These are phyloP conservation scores for Verticillium nonalfalfae DNA, from an alignment of 2,329 filamentous ascomycete species.

Conservation along the genomic window DNA sequence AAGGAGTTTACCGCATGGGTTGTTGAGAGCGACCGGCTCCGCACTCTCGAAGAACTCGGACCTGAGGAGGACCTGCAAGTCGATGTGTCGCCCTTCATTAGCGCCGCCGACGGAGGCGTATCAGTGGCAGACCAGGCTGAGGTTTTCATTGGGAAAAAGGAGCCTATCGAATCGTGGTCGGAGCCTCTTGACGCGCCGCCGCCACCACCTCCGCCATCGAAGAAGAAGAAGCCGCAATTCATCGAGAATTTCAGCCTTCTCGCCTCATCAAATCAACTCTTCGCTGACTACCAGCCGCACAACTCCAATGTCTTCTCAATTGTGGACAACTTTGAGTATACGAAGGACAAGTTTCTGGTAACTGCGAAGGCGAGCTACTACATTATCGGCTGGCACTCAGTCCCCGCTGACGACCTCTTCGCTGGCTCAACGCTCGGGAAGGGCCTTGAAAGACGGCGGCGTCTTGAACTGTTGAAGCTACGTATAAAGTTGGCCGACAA, in stretches of 20 bases:
- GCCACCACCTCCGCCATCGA: too few species aligned
- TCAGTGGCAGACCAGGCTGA: conserved; percentile 25
- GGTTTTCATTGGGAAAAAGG: conserved; percentile 29
- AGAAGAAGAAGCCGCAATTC: too few species aligned
- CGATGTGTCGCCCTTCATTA: too few species aligned
- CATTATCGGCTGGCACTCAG: conserved; percentile 31
- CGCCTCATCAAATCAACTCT: conserved; percentile 23
- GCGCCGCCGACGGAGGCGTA: too few species aligned
- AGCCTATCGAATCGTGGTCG: neutral
- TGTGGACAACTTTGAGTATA: conserved; percentile 29
- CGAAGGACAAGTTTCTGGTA: conserved; percentile 13
- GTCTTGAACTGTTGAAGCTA: too few species aligned
- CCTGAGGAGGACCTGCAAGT: too few species aligned
- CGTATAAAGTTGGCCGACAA: too few species aligned
- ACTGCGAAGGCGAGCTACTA: conserved; percentile 27
- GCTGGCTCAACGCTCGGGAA: conserved; percentile 1
- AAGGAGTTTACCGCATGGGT: too few species aligned
- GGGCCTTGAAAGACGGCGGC: too few species aligned
- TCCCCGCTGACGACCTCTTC: conserved; percentile 14
- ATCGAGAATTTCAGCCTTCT: neutral
- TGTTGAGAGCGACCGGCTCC: too few species aligned
- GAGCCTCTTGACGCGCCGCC: too few species aligned
- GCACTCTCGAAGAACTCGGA: too few species aligned
- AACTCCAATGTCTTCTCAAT: conserved; percentile 33
- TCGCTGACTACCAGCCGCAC: conserved; percentile 33